Conservation (phyloP, 306 rosid genomes). For the Pyrus pyrifolia region DNA sequence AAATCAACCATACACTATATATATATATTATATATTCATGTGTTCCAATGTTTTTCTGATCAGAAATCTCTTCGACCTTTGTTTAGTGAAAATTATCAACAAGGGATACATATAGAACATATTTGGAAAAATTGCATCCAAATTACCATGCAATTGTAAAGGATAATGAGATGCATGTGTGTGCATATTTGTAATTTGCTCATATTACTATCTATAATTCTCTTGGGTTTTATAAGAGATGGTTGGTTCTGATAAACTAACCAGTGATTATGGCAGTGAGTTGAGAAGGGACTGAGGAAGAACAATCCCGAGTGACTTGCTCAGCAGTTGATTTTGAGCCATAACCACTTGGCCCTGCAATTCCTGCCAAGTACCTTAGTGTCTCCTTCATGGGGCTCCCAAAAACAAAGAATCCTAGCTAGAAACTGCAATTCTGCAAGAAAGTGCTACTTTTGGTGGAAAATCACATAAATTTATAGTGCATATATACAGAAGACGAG, state of each 20-base stretch:
- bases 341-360: slow-evolving; percentile 95
- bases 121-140: too few relatives aligned
- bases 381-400: slow-evolving; percentile 66
- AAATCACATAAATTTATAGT: slow-evolving; percentile 12
- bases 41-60: neutral
- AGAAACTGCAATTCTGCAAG: neutral
- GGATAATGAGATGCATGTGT: too few relatives aligned
- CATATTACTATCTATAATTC: neutral
- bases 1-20: neutral
- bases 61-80: neutral
- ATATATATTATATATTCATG: neutral
- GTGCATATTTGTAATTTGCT: too few relatives aligned
- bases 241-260: neutral
- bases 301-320: slow-evolving; percentile 53
- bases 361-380: slow-evolving; percentile 79
- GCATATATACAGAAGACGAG: slow-evolving; percentile 3
- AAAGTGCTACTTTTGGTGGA: slow-evolving; percentile 5
- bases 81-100: too few relatives aligned
- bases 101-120: too few relatives aligned
- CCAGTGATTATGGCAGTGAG: slow-evolving; percentile 89
- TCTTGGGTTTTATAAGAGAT: neutral
- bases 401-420: slow-evolving; percentile 18
- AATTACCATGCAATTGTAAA: too few relatives aligned
- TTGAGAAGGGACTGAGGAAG: slow-evolving; percentile 25
- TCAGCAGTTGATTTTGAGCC: slow-evolving; percentile 96